phyloP scores from a whole-genome alignment of 164 flowering plant genomes.

The Pachysandra terminalis region DNA sequence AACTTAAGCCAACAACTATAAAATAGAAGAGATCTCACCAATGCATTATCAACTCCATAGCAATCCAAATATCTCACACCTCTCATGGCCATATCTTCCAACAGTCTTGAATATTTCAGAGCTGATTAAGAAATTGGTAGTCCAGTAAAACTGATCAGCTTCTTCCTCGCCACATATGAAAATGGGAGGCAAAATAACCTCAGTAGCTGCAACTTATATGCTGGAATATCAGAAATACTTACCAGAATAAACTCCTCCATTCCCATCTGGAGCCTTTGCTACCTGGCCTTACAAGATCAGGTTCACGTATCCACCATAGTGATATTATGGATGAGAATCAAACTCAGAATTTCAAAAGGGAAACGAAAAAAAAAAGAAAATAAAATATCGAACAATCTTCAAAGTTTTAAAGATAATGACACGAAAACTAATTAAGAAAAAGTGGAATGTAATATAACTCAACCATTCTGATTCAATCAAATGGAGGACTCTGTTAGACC shows the following conservation, averaged over 20 bases:
- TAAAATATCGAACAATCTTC: neutral
- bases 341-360: neutral
- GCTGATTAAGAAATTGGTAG: slow-evolving; percentile 40
- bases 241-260: slow-evolving; percentile 99
- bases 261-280: slow-evolving; percentile 97
- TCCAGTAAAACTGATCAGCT: slow-evolving; percentile 5
- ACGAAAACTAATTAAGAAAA: too few relatives aligned
- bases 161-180: neutral
- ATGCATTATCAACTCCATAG: slow-evolving; percentile 96
- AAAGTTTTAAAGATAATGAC: neutral
- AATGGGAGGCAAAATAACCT: neutral
- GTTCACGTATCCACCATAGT: slow-evolving; percentile 1
- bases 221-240: neutral
- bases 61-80: slow-evolving; percentile 88
- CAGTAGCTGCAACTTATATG: slow-evolving; percentile 2
- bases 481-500: neutral
- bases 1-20: neutral
- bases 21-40: slow-evolving; percentile 44
- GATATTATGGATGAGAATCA: neutral
- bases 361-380: neutral
- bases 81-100: slow-evolving; percentile 90
- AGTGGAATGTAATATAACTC: too few relatives aligned
- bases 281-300: slow-evolving; percentile 53
- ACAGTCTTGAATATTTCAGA: slow-evolving; percentile 64
- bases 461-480: neutral